phyloP scores from a whole-genome alignment of 1,139 yeast genomes.

The Geotrichum reessii region DNA sequence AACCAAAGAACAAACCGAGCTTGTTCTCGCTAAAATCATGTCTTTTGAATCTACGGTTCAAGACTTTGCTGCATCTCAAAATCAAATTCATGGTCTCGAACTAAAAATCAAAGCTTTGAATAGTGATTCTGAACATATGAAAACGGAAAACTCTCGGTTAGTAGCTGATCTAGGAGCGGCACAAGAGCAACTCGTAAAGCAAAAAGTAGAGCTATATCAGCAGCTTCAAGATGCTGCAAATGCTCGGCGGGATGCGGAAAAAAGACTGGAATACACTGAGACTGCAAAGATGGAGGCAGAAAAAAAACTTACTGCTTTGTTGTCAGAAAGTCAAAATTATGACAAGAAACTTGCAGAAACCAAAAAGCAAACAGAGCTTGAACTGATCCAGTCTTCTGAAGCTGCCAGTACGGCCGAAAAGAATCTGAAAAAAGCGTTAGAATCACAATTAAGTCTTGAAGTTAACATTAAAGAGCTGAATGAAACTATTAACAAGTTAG shows the following conservation, averaged over 20 bases:
- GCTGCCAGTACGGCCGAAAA: neutral
- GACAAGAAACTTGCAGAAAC: slow-evolving; percentile 13
- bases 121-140: neutral
- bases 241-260: neutral
- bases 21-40: neutral
- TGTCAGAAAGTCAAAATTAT: neutral
- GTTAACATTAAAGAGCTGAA: neutral
- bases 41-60: neutral
- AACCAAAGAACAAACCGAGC: neutral
- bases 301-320: neutral
- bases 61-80: neutral
- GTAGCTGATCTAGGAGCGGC: neutral
- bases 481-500: neutral
- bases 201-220: neutral
- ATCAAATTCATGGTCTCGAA: neutral
- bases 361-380: slow-evolving; percentile 17
- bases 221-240: neutral
- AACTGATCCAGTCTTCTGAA: neutral
- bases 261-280: neutral
- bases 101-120: neutral
- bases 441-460: neutral
- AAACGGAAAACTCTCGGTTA: neutral
- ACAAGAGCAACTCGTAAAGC: neutral
- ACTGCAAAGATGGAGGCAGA: neutral
- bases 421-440: neutral